A percentile compares a stretch with the other conserved stretches of the same genome.
Evolutionary conservation across 257 asterid genomes (phyloP).

Genomic region (Voacanga thouarsii): DNA sequence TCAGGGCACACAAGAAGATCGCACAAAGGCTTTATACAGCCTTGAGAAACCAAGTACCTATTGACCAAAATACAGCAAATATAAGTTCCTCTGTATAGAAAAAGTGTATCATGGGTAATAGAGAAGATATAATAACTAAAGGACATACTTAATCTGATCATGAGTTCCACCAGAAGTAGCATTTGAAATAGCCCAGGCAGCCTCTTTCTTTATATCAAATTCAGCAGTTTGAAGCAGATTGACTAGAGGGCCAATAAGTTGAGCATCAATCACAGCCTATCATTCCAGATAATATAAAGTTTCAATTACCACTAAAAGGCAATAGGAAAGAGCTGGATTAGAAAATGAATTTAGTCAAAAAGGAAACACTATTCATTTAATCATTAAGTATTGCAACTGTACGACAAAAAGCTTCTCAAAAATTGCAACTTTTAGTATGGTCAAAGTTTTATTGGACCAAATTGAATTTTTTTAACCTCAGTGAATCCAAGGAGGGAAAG

Average conservation of each 20-base stretch:
- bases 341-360: background rate
- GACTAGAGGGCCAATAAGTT: slow-evolving; percentile 68
- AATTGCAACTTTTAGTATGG: background rate
- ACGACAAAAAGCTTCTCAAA: background rate
- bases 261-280: slow-evolving; percentile 83
- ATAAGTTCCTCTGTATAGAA: slow-evolving; percentile 8
- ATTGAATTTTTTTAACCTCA: background rate
- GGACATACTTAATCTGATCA: slow-evolving; percentile 70
- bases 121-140: slow-evolving; percentile 3
- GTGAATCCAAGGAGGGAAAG: background rate
- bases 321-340: background rate
- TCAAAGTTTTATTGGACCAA: background rate
- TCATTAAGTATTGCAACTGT: background rate
- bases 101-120: background rate
- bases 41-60: slow-evolving; percentile 77
- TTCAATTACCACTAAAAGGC: background rate
- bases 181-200: slow-evolving; percentile 94
- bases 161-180: slow-evolving; percentile 93
- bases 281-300: slow-evolving; percentile 18
- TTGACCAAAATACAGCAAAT: slow-evolving; percentile 6
- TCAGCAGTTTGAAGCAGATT: slow-evolving; percentile 81
- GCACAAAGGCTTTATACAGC: slow-evolving; percentile 77
- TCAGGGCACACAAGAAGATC: slow-evolving; percentile 88
- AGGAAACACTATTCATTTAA: background rate
- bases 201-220: slow-evolving; percentile 93